Evolutionary conservation across 495 filamentous ascomycete species (phyloP).

Genomic region (Pseudoneurospora amorphoporcata): DNA sequence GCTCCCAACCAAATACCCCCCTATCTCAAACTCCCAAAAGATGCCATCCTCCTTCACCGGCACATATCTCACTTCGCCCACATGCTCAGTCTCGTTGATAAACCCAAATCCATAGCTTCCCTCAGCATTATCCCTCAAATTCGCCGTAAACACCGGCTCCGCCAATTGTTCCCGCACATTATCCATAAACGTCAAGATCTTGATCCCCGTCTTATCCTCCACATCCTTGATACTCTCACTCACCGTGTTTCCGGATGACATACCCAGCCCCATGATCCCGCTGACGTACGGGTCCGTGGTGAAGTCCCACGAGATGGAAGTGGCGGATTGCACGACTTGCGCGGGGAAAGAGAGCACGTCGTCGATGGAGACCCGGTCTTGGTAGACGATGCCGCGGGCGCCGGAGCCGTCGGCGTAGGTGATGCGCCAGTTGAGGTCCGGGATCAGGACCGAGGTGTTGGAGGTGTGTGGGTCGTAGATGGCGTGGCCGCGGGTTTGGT

Average conservation of each 20-base stretch:
- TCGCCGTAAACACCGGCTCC: slow-evolving; percentile 52
- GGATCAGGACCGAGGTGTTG: slow-evolving; percentile 33
- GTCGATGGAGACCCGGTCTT: slow-evolving; percentile 56
- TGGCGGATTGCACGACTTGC: slow-evolving; percentile 60
- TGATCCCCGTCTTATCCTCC: slow-evolving; percentile 23
- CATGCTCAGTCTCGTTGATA: slow-evolving; percentile 50
- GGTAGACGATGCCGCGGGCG: slow-evolving; percentile 53
- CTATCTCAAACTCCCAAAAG: slow-evolving; percentile 16
- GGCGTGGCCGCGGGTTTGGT: slow-evolving; percentile 30
- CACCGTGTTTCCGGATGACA: slow-evolving; percentile 57
- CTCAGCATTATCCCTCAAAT: slow-evolving; percentile 44
- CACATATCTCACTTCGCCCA: slow-evolving; percentile 32
- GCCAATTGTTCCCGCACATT: slow-evolving; percentile 45
- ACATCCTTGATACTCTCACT: background rate
- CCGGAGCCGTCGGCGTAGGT: slow-evolving; percentile 59
- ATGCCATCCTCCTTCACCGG: slow-evolving; percentile 16
- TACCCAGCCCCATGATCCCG: slow-evolving; percentile 64
- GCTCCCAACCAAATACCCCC: background rate
- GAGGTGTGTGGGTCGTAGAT: slow-evolving; percentile 45
- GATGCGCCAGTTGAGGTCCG: slow-evolving; percentile 52
- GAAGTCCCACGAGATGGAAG: slow-evolving; percentile 48
- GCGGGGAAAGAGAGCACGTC: slow-evolving; percentile 38
- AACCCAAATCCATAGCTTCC: slow-evolving; percentile 62
- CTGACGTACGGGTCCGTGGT: slow-evolving; percentile 45
- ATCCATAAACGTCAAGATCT: slow-evolving; percentile 58